These are phyloP conservation scores for Dryas octopetala DNA, from an alignment of 306 rosid species.

Conservation along the genomic window DNA sequence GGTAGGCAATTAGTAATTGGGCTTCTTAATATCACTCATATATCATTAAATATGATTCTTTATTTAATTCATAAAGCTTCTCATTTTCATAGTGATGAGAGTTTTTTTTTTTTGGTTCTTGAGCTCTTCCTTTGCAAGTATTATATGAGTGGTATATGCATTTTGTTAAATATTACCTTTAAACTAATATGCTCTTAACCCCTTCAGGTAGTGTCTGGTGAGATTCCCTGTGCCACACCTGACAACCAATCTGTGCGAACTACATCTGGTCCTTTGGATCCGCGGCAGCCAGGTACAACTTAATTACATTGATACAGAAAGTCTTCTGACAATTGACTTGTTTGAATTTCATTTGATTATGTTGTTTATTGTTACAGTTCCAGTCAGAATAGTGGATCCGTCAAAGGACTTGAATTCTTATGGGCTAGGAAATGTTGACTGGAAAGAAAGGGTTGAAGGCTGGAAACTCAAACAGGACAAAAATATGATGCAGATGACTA, in stretches of 20 bases:
- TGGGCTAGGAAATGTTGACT: constrained; percentile 98
- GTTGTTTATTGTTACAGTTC: constrained; percentile 52
- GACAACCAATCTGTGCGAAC: constrained; percentile 91
- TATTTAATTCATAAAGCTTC: not conserved
- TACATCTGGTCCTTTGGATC: constrained; percentile 95
- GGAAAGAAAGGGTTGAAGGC: constrained; percentile 99
- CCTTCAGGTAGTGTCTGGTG: constrained; percentile 72
- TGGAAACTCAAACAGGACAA: constrained; percentile 98
- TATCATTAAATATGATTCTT: too few species aligned
- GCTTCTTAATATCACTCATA: not conserved
- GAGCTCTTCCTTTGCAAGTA: not conserved
- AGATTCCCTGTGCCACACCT: constrained; percentile 83
- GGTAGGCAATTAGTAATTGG: constrained; percentile 36
- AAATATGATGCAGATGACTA: constrained; percentile 68
- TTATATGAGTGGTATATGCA: not conserved
- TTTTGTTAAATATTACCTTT: too few species aligned
- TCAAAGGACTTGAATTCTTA: constrained; percentile 93
- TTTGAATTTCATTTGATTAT: constrained; percentile 23
- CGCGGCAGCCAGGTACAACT: constrained; percentile 83
- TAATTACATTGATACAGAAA: constrained; percentile 1
- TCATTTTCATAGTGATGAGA: not conserved
- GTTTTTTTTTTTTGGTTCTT: not conserved
- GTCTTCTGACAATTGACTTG: constrained; percentile 11
- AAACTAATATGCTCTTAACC: constrained; percentile 15
- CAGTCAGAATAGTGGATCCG: constrained; percentile 88